Evolutionary conservation across 1,139 yeast species (phyloP).

Genomic region (Suhomyces kunorum): DNA sequence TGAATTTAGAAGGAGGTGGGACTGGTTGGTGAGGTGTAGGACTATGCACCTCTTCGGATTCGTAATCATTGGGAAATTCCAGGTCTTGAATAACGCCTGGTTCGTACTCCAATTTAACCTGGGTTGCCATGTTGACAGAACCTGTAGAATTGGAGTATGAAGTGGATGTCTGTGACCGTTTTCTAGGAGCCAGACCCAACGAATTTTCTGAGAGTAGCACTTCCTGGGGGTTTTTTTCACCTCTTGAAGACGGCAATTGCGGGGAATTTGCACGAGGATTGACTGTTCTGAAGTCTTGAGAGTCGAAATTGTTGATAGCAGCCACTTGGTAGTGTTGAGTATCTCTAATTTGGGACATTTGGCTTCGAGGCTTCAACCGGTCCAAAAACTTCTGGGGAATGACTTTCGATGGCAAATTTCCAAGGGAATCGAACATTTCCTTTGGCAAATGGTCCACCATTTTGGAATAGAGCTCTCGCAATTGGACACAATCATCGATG

Average conservation of each 20-base stretch:
- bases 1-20: not conserved
- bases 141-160: constrained; percentile 1
- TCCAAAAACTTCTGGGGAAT: constrained; percentile 7
- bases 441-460: constrained; percentile 9
- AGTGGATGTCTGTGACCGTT: constrained; percentile 3
- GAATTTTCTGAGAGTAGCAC: not conserved
- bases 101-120: constrained; percentile 2
- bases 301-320: constrained; percentile 5
- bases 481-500: constrained; percentile 2
- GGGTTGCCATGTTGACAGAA: not conserved
- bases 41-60: constrained; percentile 8
- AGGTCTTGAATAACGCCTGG: constrained; percentile 5
- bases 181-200: not conserved
- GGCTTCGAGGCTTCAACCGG: constrained; percentile 1
- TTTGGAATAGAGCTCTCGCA: constrained; percentile 5
- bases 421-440: constrained; percentile 8
- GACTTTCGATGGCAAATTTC: constrained; percentile 4
- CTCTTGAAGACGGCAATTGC: too few relatives aligned
- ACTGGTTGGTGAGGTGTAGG: constrained; percentile 6
- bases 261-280: too few relatives aligned
- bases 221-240: too few relatives aligned
- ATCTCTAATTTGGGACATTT: constrained; percentile 5
- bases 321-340: constrained; percentile 9
- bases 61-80: constrained; percentile 10
- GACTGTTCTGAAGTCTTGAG: constrained; percentile 1